phyloP scores from a whole-genome alignment of 768 basidiomycete species.

The Cystobasidium tubakii region DNA sequence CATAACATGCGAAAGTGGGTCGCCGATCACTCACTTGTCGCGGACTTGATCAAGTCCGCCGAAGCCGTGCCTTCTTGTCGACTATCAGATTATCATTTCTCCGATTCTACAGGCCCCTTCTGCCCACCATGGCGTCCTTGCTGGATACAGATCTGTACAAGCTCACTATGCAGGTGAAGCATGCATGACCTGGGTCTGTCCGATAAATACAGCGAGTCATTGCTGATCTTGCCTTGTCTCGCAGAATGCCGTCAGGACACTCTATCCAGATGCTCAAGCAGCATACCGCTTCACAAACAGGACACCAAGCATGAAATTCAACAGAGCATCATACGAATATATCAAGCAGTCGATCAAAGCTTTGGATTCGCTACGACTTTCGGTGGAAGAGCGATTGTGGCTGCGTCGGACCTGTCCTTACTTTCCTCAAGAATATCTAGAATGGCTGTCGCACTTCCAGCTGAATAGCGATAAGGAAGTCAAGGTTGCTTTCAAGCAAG shows the following conservation, averaged over 20 bases:
- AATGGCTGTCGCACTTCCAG: slow-evolving; percentile 57
- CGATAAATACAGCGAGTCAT: background rate
- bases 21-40: background rate
- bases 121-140: slow-evolving; percentile 30
- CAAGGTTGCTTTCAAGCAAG: slow-evolving; percentile 58
- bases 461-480: slow-evolving; percentile 47
- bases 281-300: slow-evolving; percentile 33
- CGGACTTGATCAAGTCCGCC: background rate
- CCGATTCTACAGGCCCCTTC: background rate
- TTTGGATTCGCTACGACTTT: slow-evolving; percentile 62
- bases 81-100: background rate
- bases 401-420: slow-evolving; percentile 66
- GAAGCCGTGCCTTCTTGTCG: background rate
- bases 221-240: background rate
- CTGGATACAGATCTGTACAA: slow-evolving; percentile 37
- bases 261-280: slow-evolving; percentile 33
- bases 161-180: slow-evolving; percentile 21
- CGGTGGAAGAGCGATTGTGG: slow-evolving; percentile 62
- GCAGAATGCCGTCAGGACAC: slow-evolving; percentile 34
- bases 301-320: slow-evolving; percentile 25
- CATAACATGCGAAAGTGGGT: background rate
- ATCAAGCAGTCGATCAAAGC: slow-evolving; percentile 21
- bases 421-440: slow-evolving; percentile 65
- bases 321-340: slow-evolving; percentile 15
- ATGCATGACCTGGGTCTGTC: no score